A percentile compares a stretch with the other conserved stretches of the same genome.
These are phyloP conservation scores for Breynia disticha DNA, from an alignment of 441 rosid species.

Conservation along the genomic window DNA sequence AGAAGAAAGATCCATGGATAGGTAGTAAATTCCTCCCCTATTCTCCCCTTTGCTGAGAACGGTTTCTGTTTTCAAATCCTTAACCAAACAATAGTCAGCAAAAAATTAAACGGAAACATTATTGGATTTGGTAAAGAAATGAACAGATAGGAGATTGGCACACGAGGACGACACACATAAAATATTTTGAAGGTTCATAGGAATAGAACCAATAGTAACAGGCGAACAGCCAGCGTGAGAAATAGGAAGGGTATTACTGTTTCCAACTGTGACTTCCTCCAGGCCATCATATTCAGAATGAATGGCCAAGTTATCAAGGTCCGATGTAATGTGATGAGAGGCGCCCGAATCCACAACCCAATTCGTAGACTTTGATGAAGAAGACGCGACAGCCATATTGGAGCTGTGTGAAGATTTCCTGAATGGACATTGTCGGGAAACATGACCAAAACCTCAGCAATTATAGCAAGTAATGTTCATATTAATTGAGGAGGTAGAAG, in stretches of 20 bases:
- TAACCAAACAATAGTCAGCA: background rate
- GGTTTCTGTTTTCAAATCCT: background rate
- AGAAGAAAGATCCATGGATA: too few species aligned
- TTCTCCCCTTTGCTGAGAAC: background rate
- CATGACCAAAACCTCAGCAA: too few species aligned
- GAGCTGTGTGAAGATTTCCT: too few species aligned
- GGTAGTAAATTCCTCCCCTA: background rate
- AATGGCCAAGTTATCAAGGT: too few species aligned
- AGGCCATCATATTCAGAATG: background rate
- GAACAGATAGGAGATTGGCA: background rate
- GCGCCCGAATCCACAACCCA: too few species aligned
- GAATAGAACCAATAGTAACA: background rate
- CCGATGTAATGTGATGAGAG: too few species aligned
- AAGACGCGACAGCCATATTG: too few species aligned
- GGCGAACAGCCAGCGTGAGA: background rate
- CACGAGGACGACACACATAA: background rate
- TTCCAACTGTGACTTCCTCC: background rate
- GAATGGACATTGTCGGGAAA: too few species aligned
- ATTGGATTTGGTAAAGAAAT: background rate
- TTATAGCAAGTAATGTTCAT: too few species aligned
- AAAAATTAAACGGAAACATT: background rate
- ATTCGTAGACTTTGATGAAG: too few species aligned
- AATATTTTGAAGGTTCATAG: background rate
- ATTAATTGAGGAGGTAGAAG: too few species aligned
- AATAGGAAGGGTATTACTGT: constrained; percentile 2